Conservation (phyloP, 306 rosid genomes). For the Hippophae tibetana region DNA sequence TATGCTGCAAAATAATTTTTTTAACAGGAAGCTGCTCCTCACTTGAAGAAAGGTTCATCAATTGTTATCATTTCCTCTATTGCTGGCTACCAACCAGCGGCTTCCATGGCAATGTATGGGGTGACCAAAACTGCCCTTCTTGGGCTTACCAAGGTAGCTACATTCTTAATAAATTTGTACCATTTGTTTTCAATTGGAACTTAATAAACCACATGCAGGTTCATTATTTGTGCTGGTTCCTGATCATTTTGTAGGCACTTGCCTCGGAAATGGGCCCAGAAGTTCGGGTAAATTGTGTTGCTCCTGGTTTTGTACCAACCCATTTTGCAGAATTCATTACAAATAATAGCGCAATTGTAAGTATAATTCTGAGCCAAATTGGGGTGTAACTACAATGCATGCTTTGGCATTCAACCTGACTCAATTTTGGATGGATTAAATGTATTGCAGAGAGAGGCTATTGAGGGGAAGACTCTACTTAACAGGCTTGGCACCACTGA, state of each 20-base stretch:
- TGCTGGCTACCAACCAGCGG: conserved; percentile 57
- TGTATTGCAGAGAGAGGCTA: conserved; percentile 41
- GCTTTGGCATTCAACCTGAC: neutral
- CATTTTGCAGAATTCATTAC: conserved; percentile 63
- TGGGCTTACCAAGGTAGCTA: conserved; percentile 77
- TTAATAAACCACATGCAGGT: conserved; percentile 1
- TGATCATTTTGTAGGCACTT: conserved; percentile 51
- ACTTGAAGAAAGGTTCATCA: conserved; percentile 70
- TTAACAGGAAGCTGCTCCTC: conserved; percentile 64
- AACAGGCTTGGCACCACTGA: conserved; percentile 80
- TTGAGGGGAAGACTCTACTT: conserved; percentile 56
- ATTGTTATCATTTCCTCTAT: conserved; percentile 81
- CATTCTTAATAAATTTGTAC: neutral
- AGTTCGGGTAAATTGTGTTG: conserved; percentile 86
- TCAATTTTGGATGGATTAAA: conserved; percentile 5
- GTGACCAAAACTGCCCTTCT: conserved; percentile 96
- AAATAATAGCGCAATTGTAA: conserved; percentile 35
- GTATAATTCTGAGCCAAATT: conserved; percentile 12
- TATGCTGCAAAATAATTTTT: conserved; percentile 13
- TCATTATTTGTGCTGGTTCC: conserved; percentile 12
- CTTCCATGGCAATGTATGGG: conserved; percentile 91
- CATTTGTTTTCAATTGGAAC: conserved; percentile 3
- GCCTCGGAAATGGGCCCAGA: conserved; percentile 77
- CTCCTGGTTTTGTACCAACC: conserved; percentile 95
- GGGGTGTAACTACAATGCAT: neutral